Conservation (phyloP, 129 eudicot species). For the Apium graveolens region DNA sequence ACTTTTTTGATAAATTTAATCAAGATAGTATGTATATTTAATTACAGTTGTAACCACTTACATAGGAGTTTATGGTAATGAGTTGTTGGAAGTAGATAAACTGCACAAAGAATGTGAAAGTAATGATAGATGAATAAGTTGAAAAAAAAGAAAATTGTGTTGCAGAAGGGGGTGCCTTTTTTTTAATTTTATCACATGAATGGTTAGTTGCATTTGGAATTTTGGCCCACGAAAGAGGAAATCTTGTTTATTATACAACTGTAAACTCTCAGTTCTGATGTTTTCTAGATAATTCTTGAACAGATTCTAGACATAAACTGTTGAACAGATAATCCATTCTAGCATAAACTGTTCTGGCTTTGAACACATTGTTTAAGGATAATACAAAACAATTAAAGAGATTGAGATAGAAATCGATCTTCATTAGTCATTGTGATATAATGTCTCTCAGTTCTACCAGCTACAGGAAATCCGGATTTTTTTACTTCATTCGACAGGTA, state of each 20-base stretch:
- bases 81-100: neutral
- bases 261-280: neutral
- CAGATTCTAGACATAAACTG: no score
- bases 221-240: constrained; percentile 1
- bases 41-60: neutral
- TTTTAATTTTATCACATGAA: neutral
- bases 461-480: constrained; percentile 31
- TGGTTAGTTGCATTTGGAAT: neutral
- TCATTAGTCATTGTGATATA: constrained; percentile 11
- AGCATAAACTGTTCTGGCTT: neutral
- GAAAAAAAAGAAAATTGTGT: neutral
- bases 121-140: neutral
- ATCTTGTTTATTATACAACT: neutral
- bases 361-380: neutral
- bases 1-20: neutral
- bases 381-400: neutral
- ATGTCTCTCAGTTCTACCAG: constrained; percentile 14
- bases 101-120: constrained; percentile 2
- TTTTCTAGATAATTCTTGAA: neutral
- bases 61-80: neutral
- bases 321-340: neutral
- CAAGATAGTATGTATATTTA: neutral
- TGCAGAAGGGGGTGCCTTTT: neutral
- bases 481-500: constrained; percentile 47
- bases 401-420: neutral